Percentiles rank a stretch among this genome's conserved stretches.
Conservation (phyloP, 768 basidiomycete genomes). For the Collybiopsis luxurians region DNA sequence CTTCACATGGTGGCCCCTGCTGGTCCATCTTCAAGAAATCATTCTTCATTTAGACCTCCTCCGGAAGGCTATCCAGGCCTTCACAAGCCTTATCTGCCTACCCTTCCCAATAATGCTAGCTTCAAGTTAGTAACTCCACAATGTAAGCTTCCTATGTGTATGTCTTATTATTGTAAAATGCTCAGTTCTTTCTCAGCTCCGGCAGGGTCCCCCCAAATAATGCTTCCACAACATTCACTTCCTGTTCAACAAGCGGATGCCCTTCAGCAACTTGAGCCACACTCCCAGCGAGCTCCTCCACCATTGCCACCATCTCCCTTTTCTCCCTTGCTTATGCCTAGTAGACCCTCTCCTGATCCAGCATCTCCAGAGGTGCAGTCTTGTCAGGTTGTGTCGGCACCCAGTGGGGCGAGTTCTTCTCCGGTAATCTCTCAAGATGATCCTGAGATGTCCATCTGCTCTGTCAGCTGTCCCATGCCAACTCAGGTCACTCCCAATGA, state of each 20-base stretch:
- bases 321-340: no score
- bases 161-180: slow-evolving; percentile 63
- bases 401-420: no score
- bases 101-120: slow-evolving; percentile 20
- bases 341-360: no score
- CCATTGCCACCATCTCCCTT: no score
- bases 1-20: slow-evolving; percentile 19
- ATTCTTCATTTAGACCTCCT: slow-evolving; percentile 16
- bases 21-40: neutral
- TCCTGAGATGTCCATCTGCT: neutral
- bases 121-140: slow-evolving; percentile 53
- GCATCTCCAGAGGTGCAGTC: no score
- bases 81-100: slow-evolving; percentile 22
- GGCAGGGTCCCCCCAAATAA: no score
- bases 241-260: no score
- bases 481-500: neutral
- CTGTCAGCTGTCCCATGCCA: neutral
- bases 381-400: no score
- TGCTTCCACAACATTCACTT: slow-evolving; percentile 30
- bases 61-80: slow-evolving; percentile 7
- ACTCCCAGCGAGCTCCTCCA: no score
- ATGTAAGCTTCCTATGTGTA: slow-evolving; percentile 71
- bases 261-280: no score
- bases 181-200: slow-evolving; percentile 42
- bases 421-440: neutral